Evolutionary conservation across 768 basidiomycete genomes (phyloP).

Genomic region (Tricholoma terreum): DNA sequence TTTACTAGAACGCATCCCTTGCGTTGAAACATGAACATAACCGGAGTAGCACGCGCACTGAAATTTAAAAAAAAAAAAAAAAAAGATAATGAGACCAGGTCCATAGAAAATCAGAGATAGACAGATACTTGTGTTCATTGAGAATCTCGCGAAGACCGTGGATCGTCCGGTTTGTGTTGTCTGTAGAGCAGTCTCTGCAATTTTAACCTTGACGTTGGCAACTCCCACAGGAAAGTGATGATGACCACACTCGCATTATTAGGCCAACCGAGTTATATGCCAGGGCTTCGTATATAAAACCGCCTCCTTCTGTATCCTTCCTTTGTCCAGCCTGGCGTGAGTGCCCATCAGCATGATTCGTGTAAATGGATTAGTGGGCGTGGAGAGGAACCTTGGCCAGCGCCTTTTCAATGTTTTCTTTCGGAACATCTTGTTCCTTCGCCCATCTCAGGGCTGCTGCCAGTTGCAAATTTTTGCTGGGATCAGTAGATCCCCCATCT

Average conservation of each 20-base stretch:
- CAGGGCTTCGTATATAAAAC: conserved; percentile 60
- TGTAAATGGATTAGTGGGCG: background rate
- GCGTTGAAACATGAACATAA: conserved; percentile 62
- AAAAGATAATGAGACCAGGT: background rate
- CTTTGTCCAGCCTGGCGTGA: conserved; percentile 43
- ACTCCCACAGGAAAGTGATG: background rate
- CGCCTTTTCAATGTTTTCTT: conserved; percentile 64
- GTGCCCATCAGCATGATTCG: background rate
- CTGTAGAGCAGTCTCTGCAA: conserved; percentile 55
- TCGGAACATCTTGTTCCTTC: conserved; percentile 59
- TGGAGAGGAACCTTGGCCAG: conserved; percentile 44
- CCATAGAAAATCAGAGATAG: background rate
- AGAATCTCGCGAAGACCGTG: conserved; percentile 54
- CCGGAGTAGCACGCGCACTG: conserved; percentile 61
- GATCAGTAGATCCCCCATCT: conserved; percentile 59
- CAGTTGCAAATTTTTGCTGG: conserved; percentile 50
- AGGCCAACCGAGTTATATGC: conserved; percentile 57
- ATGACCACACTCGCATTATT: conserved; percentile 49
- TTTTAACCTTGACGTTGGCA: background rate
- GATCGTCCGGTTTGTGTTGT: conserved; percentile 62
- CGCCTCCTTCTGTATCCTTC: conserved; percentile 44
- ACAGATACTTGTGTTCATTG: conserved; percentile 42
- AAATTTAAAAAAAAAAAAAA: conserved; percentile 1
- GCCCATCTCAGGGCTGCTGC: conserved; percentile 53
- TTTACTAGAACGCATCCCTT: conserved; percentile 50